phyloP scores from a whole-genome alignment of 2,329 filamentous ascomycete species.

The Diaporthe sp. region DNA sequence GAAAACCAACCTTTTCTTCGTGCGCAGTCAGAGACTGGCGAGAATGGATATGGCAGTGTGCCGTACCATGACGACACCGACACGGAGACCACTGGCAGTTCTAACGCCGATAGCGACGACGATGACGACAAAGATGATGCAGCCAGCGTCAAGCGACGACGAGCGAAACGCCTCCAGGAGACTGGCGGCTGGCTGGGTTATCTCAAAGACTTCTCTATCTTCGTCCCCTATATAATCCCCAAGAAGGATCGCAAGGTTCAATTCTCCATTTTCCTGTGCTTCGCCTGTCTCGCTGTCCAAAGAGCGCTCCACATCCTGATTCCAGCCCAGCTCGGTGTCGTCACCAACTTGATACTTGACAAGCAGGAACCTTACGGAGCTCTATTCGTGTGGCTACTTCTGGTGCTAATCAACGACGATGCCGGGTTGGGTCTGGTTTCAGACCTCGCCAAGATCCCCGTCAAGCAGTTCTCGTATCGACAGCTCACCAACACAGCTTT shows the following conservation, averaged over 20 bases:
- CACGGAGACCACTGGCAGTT: neutral
- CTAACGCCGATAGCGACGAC: neutral
- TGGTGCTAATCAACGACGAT: neutral
- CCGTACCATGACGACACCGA: neutral
- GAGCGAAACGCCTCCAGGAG: slow-evolving; percentile 6
- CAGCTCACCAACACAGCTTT: slow-evolving; percentile 73
- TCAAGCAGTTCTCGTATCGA: slow-evolving; percentile 70
- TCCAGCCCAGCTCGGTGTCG: slow-evolving; percentile 13
- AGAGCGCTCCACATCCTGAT: slow-evolving; percentile 11
- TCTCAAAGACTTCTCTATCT: slow-evolving; percentile 37
- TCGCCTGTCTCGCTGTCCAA: neutral
- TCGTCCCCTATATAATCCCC: slow-evolving; percentile 19
- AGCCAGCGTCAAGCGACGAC: slow-evolving; percentile 18
- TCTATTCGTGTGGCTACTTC: slow-evolving; percentile 5
- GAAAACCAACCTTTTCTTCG: slow-evolving; percentile 11
- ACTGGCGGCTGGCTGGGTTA: slow-evolving; percentile 37
- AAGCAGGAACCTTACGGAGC: neutral
- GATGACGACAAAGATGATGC: neutral
- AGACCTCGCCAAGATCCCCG: slow-evolving; percentile 53
- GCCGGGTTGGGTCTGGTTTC: neutral
- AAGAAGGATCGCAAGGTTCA: slow-evolving; percentile 24
- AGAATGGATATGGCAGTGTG: slow-evolving; percentile 8
- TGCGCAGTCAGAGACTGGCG: neutral
- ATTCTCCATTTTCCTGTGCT: neutral
- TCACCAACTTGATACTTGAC: slow-evolving; percentile 9